Percentiles rank a stretch among this genome's conserved stretches.
Evolutionary conservation across 306 rosid species (phyloP).

Genomic region (Mucuna pruriens): DNA sequence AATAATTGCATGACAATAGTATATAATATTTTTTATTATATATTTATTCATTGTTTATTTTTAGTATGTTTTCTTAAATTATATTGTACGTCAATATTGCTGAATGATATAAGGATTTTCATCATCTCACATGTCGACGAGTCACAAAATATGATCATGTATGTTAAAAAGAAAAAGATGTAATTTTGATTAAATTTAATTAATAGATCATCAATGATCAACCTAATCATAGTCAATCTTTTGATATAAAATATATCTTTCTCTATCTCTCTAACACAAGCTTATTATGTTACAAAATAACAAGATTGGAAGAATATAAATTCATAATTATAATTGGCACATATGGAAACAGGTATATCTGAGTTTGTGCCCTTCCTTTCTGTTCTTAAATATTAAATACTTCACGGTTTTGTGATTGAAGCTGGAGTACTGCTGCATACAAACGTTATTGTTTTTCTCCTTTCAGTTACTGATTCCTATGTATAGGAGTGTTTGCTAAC

Average conservation of each 20-base stretch:
- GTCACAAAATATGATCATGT: no score
- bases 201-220: background rate
- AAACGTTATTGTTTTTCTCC: background rate
- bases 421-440: background rate
- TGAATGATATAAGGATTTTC: no score
- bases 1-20: no score
- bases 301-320: background rate
- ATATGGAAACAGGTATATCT: background rate
- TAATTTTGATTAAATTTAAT: background rate
- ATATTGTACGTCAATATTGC: no score
- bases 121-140: no score
- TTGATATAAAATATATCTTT: background rate
- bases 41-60: no score
- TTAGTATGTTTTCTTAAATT: no score
- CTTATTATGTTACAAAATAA: background rate
- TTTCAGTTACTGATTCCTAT: background rate
- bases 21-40: no score
- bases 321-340: background rate
- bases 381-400: background rate
- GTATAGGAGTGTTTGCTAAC: background rate
- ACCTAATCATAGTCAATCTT: background rate
- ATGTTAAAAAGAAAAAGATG: background rate
- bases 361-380: background rate
- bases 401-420: background rate
- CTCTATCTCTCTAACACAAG: background rate